Evolutionary conservation across 2,329 filamentous ascomycete genomes (phyloP), one percentile per base, ranked within the genome.

Genomic region (Colletotrichum trifolii): DNA sequence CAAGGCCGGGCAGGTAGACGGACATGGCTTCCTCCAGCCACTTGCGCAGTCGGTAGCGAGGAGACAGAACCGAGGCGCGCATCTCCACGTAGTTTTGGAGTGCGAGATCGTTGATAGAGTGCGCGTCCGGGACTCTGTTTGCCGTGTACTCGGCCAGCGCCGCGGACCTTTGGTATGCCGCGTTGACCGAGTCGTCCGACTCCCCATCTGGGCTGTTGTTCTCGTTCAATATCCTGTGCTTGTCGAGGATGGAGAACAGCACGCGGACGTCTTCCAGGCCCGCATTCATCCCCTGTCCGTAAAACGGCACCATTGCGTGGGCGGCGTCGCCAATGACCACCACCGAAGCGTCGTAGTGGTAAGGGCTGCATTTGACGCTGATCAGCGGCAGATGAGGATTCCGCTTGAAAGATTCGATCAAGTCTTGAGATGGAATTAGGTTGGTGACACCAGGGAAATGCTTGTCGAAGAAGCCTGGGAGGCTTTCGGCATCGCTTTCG

Each of bases 221-320:
- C 48, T 85, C 81, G 17, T 77, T 72, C 7, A 79, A 71, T 40
- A 76, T 77, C 2, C 83, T 80, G 69, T 94, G 83, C 69, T 87
- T 86, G 77, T 97, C 94, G 1, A 98, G 83, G 47, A 91, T 84
- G 1, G 89, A 87, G 77, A 97, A 99, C 1, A 99, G 86, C 6
- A 97, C 89, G 8, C 91, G 89, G 11, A 99, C 94, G 72, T 97
- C 95, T 79, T 99, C 96, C 46, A 99, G 87, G 0, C 96, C 96
- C 0, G 96, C 92, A 73, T 99, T 99, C 89, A 99, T 96, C 42
- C 96, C 96, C 77, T 99, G 96, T 0, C 96, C 96, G 76, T 98
- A 99, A 78, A 99, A 99, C 0, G 96, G 96, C 0, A 99, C 94
- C 90, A 99, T 97, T 62, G 96, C 96, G 76, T 99, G 96, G 0